Conservation (phyloP, 441 rosid species). For the Adansonia rubrostipa region DNA sequence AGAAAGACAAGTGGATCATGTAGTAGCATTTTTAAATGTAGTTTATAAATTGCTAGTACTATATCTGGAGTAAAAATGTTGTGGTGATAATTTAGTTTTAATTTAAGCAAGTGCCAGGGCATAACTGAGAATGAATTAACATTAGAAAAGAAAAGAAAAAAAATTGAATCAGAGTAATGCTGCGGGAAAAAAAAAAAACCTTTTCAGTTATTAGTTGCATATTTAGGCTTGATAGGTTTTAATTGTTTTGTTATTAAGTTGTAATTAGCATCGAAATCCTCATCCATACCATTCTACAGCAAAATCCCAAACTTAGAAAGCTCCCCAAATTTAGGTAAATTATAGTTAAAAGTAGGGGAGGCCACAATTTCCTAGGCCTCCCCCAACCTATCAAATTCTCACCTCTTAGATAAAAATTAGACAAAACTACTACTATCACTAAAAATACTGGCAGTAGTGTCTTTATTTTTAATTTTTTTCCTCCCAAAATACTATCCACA, state of each 20-base stretch:
- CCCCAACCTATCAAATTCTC: slow-evolving; percentile 34
- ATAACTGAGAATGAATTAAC: not conserved
- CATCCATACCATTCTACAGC: slow-evolving; percentile 25
- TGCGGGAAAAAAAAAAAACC: not conserved
- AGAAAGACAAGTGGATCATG: too few relatives aligned
- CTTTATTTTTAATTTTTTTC: slow-evolving; percentile 1
- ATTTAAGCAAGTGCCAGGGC: not conserved
- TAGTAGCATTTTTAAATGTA: too few relatives aligned
- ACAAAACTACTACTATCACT: not conserved
- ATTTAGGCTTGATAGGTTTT: not conserved
- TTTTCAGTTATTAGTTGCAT: not conserved
- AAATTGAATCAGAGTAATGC: too few relatives aligned
- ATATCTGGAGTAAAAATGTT: not conserved
- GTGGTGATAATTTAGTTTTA: not conserved
- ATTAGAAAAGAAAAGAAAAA: too few relatives aligned
- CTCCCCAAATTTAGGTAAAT: slow-evolving; percentile 13
- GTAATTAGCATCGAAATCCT: slow-evolving; percentile 36
- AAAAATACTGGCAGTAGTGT: not conserved
- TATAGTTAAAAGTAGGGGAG: not conserved
- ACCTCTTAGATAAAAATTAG: too few relatives aligned
- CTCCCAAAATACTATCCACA: not conserved
- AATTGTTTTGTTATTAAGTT: not conserved
- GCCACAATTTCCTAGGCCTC: slow-evolving; percentile 19
- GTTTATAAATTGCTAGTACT: too few relatives aligned
- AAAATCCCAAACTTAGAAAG: slow-evolving; percentile 9